Evolutionary conservation across 495 filamentous ascomycete genomes (phyloP).

Genomic region (Penicillium bialowiezense): DNA sequence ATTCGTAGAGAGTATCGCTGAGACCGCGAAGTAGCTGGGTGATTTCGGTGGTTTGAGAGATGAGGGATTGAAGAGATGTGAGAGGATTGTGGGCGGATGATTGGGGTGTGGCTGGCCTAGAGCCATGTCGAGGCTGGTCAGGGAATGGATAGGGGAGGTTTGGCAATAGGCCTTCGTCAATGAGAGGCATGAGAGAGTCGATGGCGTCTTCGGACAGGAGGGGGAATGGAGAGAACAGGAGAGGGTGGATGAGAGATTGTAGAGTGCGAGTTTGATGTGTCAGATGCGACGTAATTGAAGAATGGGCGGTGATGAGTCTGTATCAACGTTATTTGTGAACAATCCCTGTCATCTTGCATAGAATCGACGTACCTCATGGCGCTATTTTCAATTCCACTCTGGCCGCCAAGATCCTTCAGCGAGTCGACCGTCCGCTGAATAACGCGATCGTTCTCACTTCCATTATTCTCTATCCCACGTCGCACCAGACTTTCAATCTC

Average conservation of each 20-base stretch:
- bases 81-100: constrained; percentile 43
- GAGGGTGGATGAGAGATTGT: constrained; percentile 73
- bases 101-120: constrained; percentile 35
- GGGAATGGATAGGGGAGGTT: constrained; percentile 47
- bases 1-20: constrained; percentile 92
- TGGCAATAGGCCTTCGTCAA: constrained; percentile 53
- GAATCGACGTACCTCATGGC: constrained; percentile 62
- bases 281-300: constrained; percentile 78
- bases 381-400: constrained; percentile 75
- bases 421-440: constrained; percentile 69
- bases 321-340: constrained; percentile 17
- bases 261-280: constrained; percentile 80
- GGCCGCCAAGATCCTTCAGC: constrained; percentile 75
- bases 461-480: constrained; percentile 69
- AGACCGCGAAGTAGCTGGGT: constrained; percentile 77
- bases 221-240: constrained; percentile 50
- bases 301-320: constrained; percentile 85
- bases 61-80: constrained; percentile 50
- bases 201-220: constrained; percentile 65
- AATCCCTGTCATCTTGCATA: neutral
- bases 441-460: constrained; percentile 63
- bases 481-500: constrained; percentile 72
- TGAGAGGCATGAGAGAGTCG: constrained; percentile 63
- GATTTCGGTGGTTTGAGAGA: constrained; percentile 67
- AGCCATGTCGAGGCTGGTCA: constrained; percentile 51